Evolutionary conservation across 2,329 filamentous ascomycete genomes (phyloP).

Genomic region (Aspergillus pseudoterreus): DNA sequence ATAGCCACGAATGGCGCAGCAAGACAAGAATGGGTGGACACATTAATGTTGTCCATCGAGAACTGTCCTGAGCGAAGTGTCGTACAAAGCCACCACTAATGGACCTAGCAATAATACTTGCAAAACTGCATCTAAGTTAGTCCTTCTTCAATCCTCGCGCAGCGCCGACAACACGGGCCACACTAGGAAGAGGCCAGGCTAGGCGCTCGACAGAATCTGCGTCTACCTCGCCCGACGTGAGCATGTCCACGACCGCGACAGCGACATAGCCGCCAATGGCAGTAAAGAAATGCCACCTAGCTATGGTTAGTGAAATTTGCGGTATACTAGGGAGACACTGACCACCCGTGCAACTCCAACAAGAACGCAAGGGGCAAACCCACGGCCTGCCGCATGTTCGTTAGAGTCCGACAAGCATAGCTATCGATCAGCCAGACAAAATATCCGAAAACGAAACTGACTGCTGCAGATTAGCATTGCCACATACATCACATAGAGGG

Average conservation of each 20-base stretch:
- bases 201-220: conserved; percentile 25
- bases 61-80: no score
- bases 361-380: conserved; percentile 39
- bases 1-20: no score
- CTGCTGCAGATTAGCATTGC: conserved; percentile 15
- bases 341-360: conserved; percentile 44
- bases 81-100: no score
- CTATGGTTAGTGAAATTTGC: background rate
- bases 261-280: conserved; percentile 41
- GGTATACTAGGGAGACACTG: conserved; percentile 8
- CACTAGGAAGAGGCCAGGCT: conserved; percentile 33
- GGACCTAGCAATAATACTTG: no score
- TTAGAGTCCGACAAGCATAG: conserved; percentile 31
- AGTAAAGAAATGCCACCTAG: conserved; percentile 44
- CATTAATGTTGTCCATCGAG: no score
- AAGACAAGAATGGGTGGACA: no score
- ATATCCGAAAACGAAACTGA: conserved; percentile 37
- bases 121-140: background rate
- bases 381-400: conserved; percentile 21
- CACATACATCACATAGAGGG: background rate
- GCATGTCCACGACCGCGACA: conserved; percentile 36
- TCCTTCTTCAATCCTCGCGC: background rate
- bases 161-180: conserved; percentile 9
- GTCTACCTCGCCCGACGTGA: conserved; percentile 32
- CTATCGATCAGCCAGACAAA: conserved; percentile 40